Conservation (phyloP, 495 filamentous ascomycete genomes). For the Tuber melanosporum region DNA sequence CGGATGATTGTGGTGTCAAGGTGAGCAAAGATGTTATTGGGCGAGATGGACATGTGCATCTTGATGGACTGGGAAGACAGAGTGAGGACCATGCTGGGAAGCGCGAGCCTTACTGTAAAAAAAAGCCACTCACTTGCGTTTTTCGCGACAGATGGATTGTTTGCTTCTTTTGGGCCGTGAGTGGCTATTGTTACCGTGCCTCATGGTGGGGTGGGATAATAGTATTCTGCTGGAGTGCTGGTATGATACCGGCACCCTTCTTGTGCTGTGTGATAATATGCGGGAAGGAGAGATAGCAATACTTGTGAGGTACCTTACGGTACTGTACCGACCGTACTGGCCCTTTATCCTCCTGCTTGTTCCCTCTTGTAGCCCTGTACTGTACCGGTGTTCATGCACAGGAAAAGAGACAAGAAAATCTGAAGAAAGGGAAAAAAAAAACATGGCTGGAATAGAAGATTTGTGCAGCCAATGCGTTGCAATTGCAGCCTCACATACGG, state of each 20-base stretch:
- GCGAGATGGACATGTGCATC: not conserved
- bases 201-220: not conserved
- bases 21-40: not conserved
- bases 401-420: not conserved
- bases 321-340: conserved; percentile 5
- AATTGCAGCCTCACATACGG: not conserved
- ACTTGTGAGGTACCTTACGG: too few species aligned
- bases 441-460: not conserved
- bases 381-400: not conserved
- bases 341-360: not conserved
- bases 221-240: not conserved
- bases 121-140: conserved; percentile 21
- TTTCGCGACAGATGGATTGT: not conserved
- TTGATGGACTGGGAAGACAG: not conserved
- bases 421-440: not conserved
- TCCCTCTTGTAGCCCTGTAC: conserved; percentile 2
- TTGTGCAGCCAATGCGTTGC: not conserved
- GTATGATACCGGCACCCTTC: not conserved
- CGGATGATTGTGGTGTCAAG: not conserved
- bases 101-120: conserved; percentile 11
- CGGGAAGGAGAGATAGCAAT: conserved; percentile 3
- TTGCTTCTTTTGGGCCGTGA: not conserved
- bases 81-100: not conserved
- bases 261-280: conserved; percentile 17
- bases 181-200: not conserved